Evolutionary conservation across 305 asterid species (phyloP).

Genomic region (Fraxinus nigra): DNA sequence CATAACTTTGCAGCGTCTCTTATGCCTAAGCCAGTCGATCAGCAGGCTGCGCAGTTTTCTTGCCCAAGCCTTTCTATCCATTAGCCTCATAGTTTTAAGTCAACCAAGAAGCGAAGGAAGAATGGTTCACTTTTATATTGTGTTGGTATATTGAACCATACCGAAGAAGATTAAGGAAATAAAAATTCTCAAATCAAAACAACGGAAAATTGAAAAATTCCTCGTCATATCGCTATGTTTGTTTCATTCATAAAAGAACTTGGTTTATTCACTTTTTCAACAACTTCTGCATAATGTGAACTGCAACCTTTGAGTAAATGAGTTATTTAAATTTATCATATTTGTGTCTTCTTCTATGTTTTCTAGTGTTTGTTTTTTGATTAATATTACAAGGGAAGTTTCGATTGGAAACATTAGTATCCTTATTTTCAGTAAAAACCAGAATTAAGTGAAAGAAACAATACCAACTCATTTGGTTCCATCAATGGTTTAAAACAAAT

Average conservation of each 20-base stretch:
- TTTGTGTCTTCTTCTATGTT: background rate
- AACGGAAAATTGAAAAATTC: background rate
- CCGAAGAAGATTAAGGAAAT: background rate
- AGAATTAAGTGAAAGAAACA: slow-evolving; percentile 22
- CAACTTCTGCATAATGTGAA: background rate
- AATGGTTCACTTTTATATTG: background rate
- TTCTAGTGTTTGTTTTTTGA: slow-evolving; percentile 3
- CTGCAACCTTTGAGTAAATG: background rate
- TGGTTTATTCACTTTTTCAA: slow-evolving; percentile 3
- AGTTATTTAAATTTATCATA: background rate
- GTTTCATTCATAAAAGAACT: background rate
- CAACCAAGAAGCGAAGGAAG: background rate
- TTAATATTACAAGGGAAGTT: background rate
- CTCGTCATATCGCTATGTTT: background rate
- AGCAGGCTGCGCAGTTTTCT: background rate
- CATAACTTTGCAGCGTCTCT: background rate
- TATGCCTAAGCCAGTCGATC: background rate
- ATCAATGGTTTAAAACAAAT: slow-evolving; percentile 26
- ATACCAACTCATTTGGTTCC: slow-evolving; percentile 32
- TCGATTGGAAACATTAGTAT: background rate
- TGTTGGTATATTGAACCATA: background rate
- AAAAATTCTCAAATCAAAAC: background rate
- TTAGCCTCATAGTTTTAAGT: background rate
- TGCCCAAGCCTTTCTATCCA: background rate
- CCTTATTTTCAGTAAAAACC: slow-evolving; percentile 1